These are phyloP conservation scores for Barbarea vulgaris DNA, from an alignment of 345 rosid genomes.

Conservation along the genomic window DNA sequence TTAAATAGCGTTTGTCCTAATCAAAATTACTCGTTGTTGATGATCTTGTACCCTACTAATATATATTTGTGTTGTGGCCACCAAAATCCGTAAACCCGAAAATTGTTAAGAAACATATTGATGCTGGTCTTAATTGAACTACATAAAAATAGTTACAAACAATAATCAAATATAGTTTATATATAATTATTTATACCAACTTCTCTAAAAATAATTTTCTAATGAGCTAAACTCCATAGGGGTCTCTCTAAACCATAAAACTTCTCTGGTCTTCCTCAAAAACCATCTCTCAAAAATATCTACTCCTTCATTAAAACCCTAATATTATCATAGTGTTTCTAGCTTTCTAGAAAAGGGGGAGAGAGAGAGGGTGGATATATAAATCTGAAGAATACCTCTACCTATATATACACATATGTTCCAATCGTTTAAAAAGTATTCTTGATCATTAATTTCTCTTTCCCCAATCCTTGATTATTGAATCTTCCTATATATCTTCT, in stretches of 20 bases:
- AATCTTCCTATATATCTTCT: conserved; percentile 26
- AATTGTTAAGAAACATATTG: background rate
- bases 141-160: background rate
- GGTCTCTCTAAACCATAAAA: conserved; percentile 19
- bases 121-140: conserved; percentile 1
- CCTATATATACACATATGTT: conserved; percentile 28
- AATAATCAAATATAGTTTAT: background rate
- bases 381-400: conserved; percentile 21
- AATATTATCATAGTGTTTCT: conserved; percentile 6
- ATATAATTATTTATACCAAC: background rate
- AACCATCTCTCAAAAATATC: conserved; percentile 32
- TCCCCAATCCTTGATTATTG: conserved; percentile 26
- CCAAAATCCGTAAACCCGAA: background rate
- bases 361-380: background rate
- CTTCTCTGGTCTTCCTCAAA: conserved; percentile 36
- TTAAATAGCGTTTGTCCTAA: background rate
- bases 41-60: no score
- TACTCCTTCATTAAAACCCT: conserved; percentile 36
- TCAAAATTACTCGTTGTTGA: background rate
- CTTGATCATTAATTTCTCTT: conserved; percentile 29
- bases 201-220: conserved; percentile 4
- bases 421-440: conserved; percentile 35
- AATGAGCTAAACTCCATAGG: background rate
- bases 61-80: no score
- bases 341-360: conserved; percentile 10